phyloP scores from a whole-genome alignment of 257 asterid species.

The Nyctanthes arbortristis region DNA sequence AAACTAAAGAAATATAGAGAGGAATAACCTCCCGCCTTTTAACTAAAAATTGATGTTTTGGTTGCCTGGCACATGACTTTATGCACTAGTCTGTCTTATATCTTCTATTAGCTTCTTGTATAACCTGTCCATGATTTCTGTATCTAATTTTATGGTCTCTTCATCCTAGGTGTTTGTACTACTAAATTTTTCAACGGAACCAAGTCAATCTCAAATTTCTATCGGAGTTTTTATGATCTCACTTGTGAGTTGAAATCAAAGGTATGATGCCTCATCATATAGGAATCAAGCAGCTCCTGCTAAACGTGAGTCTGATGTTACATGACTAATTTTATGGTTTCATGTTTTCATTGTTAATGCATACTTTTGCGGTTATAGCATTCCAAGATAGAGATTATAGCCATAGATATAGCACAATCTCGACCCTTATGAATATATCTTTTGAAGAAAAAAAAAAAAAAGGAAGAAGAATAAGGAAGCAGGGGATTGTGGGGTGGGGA shows the following conservation, averaged over 20 bases:
- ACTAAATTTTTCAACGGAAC: slow-evolving; percentile 79
- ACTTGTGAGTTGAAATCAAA: slow-evolving; percentile 75
- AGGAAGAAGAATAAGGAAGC: no score
- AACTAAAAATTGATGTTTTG: not conserved
- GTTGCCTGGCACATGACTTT: not conserved
- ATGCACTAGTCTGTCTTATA: not conserved
- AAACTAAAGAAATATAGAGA: not conserved
- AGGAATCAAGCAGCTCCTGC: not conserved
- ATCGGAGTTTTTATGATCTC: slow-evolving; percentile 87
- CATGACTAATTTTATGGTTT: no score
- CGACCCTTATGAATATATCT: no score
- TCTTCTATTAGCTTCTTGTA: slow-evolving; percentile 17
- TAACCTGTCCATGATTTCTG: slow-evolving; percentile 5
- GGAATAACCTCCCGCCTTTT: not conserved
- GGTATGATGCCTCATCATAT: slow-evolving; percentile 48
- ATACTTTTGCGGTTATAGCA: no score
- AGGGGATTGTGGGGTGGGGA: no score
- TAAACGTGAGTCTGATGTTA: no score
- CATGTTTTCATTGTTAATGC: not conserved
- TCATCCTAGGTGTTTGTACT: slow-evolving; percentile 73
- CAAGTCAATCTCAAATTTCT: slow-evolving; percentile 72
- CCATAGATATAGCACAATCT: no score
- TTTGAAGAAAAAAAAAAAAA: no score
- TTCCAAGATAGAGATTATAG: no score
- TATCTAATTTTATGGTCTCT: slow-evolving; percentile 14